Base-by-base conservation (phyloP, 768 basidiomycete genomes). In the Lactifluus echinatus region DNA sequence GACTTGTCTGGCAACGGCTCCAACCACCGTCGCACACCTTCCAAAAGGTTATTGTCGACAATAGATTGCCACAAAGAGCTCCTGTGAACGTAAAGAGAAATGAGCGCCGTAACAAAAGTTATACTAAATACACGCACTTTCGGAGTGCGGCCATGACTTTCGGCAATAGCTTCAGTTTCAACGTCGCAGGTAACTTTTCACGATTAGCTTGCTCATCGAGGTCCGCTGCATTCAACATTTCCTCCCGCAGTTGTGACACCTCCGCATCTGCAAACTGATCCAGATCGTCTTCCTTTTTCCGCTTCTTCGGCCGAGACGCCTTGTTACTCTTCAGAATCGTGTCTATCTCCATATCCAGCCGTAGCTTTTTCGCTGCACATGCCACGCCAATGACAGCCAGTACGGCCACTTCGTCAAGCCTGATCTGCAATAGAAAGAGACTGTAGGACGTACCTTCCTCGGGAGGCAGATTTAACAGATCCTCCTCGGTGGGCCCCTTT, bases 1-100 rank as follows among this genome's bases (percentile, higher is more conserved):
- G 93, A 94, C 53, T 82, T 82, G 72, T 96, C 92, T 0, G 87
- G 88, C 15, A 98, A 83, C 0, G 96, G 96, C 65, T 98, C 96
- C 2, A 99, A 82, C 91, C 92, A 99, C 36, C 82, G 76, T 39
- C 82, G 78, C 50, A 97, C 92, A 5, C 87, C 93, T 63, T 92
- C 89, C 28, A 99, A 77, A 40, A 98, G 81, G 62, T 94, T 93
- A 69, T 93, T 93, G 72, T 99, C 96, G 51, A 93, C 83, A 66
- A 98, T 95, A 5, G 93, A 89, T 65, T 95, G 91, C 11, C 87
- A 83, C 15, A 95, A 80, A 1, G 91, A 84, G 17, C 83, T 80
- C 71, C 93, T 95, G 66, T 17, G 53, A 19, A 56, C 36, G 21
- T 37, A 55, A 48, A 45, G 21, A 26, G 17, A 6, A 50, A 15